A percentile compares a stretch with the other conserved stretches of the same genome.
Conservation (phyloP, 2,329 filamentous ascomycete species). For the Clarireedia sp. region DNA sequence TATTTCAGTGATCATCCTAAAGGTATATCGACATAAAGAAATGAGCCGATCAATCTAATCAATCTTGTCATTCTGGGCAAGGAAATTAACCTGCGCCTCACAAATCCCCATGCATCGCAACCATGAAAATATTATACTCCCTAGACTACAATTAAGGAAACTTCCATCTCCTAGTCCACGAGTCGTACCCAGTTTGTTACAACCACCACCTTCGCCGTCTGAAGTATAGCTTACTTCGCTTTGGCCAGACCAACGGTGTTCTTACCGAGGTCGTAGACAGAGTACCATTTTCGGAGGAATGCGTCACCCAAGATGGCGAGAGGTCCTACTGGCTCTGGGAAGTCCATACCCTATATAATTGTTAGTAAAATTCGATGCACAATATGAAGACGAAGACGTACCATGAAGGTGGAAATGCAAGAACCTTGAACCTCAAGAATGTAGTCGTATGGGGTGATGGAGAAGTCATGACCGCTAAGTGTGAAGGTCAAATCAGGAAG, state of each 20-base stretch:
- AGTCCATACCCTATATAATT: constrained; percentile 51
- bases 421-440: constrained; percentile 90
- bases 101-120: neutral
- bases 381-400: constrained; percentile 47
- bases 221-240: constrained; percentile 40
- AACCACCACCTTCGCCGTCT: neutral
- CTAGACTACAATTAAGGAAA: constrained; percentile 8
- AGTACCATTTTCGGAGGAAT: constrained; percentile 82
- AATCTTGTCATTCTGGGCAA: constrained; percentile 1
- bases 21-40: constrained; percentile 1
- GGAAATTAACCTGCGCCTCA: neutral
- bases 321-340: constrained; percentile 76
- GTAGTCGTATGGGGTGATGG: constrained; percentile 83
- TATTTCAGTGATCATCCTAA: neutral
- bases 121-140: constrained; percentile 4
- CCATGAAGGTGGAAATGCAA: constrained; percentile 97
- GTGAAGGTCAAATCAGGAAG: constrained; percentile 91
- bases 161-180: neutral
- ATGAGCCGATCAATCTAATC: neutral
- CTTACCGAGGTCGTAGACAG: constrained; percentile 90
- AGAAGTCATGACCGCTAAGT: constrained; percentile 86
- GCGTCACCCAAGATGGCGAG: constrained; percentile 91
- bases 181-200: neutral
- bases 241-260: constrained; percentile 82
- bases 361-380: constrained; percentile 65